phyloP scores from a whole-genome alignment of 768 basidiomycete genomes.

The Tricholoma sp. region DNA sequence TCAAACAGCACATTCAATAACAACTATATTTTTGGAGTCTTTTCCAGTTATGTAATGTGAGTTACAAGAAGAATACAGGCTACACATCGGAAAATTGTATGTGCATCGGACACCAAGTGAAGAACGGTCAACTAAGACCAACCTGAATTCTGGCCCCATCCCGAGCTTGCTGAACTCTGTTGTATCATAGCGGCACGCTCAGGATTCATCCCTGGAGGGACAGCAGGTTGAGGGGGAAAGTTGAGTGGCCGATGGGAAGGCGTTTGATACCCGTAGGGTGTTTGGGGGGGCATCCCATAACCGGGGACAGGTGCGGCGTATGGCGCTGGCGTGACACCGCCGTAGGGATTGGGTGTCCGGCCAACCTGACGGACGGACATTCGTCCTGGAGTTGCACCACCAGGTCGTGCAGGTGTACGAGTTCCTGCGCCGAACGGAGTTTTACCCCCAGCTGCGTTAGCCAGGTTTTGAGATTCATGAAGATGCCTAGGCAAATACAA shows the following conservation, averaged over 20 bases:
- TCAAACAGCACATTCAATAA: conserved; percentile 41
- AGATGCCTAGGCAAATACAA: conserved; percentile 49
- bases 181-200: conserved; percentile 65
- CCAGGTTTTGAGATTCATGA: conserved; percentile 67
- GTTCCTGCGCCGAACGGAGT: conserved; percentile 74
- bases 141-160: conserved; percentile 18
- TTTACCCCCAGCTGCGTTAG: conserved; percentile 55
- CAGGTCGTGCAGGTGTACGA: conserved; percentile 76
- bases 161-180: conserved; percentile 19
- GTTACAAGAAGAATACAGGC: not conserved
- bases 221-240: conserved; percentile 35
- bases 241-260: conserved; percentile 37
- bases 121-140: conserved; percentile 12
- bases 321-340: not conserved
- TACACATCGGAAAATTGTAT: not conserved
- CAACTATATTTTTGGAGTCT: not conserved
- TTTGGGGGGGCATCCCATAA: conserved; percentile 23
- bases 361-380: conserved; percentile 68
- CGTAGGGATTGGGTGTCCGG: conserved; percentile 73
- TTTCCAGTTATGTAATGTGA: not conserved
- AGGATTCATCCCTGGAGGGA: conserved; percentile 61
- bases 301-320: conserved; percentile 1
- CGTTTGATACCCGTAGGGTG: conserved; percentile 46
- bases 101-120: not conserved
- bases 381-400: conserved; percentile 76